Conservation (phyloP, 2,329 filamentous ascomycete genomes). For the Westerdykella ornata region DNA sequence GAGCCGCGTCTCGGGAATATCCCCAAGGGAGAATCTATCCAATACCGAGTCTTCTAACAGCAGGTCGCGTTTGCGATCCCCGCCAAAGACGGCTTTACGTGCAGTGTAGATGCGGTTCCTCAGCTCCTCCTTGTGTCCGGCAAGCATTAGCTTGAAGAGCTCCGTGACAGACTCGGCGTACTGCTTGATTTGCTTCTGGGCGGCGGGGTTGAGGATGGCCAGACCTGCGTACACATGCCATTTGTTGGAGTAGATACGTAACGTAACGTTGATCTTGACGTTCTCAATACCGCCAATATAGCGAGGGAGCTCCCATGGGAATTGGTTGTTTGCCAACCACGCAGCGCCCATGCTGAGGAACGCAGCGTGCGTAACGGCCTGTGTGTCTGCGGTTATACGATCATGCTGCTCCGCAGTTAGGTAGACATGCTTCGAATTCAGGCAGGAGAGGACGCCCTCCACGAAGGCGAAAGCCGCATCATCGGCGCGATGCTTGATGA, state of each 20-base stretch:
- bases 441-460: slow-evolving; percentile 71
- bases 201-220: slow-evolving; percentile 91
- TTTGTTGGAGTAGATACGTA: slow-evolving; percentile 96
- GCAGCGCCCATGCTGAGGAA: slow-evolving; percentile 96
- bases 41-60: slow-evolving; percentile 74
- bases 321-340: slow-evolving; percentile 91
- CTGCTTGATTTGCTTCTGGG: slow-evolving; percentile 85
- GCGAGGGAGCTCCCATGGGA: slow-evolving; percentile 93
- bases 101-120: slow-evolving; percentile 70
- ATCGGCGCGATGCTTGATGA: slow-evolving; percentile 88
- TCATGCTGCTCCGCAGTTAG: slow-evolving; percentile 85
- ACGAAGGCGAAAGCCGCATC: slow-evolving; percentile 70
- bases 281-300: slow-evolving; percentile 98
- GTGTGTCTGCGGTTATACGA: slow-evolving; percentile 94
- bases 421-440: slow-evolving; percentile 79
- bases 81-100: slow-evolving; percentile 61
- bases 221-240: slow-evolving; percentile 99
- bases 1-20: slow-evolving; percentile 57
- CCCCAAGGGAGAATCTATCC: slow-evolving; percentile 79
- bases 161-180: slow-evolving; percentile 90
- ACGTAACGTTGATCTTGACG: slow-evolving; percentile 96
- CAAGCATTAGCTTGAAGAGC: slow-evolving; percentile 94
- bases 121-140: slow-evolving; percentile 70
- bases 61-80: slow-evolving; percentile 57
- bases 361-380: slow-evolving; percentile 94